These are phyloP conservation scores for Penicillium occitanis DNA, from an alignment of 2,329 filamentous ascomycete species.

Conservation along the genomic window DNA sequence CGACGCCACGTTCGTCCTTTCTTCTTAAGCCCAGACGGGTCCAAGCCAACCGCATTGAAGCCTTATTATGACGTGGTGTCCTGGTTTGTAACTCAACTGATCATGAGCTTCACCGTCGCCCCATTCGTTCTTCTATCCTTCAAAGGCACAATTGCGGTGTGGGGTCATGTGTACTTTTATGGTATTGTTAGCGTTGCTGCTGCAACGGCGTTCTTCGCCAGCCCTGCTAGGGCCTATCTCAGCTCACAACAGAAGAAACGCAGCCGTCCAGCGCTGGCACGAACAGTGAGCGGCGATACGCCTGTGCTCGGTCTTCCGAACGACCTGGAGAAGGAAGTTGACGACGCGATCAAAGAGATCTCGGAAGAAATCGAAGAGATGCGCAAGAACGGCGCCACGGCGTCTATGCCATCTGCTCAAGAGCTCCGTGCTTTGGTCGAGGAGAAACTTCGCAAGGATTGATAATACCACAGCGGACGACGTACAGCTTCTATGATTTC, in stretches of 20 bases:
- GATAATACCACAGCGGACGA: neutral
- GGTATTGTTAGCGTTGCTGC: conserved; percentile 65
- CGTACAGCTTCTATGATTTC: neutral
- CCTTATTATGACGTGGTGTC: conserved; percentile 81
- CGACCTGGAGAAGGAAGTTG: conserved; percentile 72
- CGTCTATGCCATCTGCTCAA: conserved; percentile 47
- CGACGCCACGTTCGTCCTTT: conserved; percentile 88
- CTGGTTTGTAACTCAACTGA: conserved; percentile 73
- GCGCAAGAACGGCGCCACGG: conserved; percentile 47
- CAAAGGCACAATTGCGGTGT: conserved; percentile 68
- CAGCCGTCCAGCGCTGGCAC: conserved; percentile 35
- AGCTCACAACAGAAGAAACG: conserved; percentile 61
- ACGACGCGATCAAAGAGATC: conserved; percentile 75
- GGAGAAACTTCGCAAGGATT: conserved; percentile 32
- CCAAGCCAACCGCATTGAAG: conserved; percentile 68
- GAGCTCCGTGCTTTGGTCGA: conserved; percentile 56
- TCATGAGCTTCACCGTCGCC: conserved; percentile 76
- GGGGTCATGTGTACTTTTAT: conserved; percentile 89
- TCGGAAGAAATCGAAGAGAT: conserved; percentile 68
- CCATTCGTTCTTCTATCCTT: conserved; percentile 85
- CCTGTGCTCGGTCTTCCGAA: conserved; percentile 76
- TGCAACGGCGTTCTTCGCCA: conserved; percentile 74
- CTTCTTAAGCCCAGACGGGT: conserved; percentile 78
- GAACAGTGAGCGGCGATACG: conserved; percentile 37
- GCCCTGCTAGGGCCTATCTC: conserved; percentile 67